Percentiles rank a stretch among this genome's conserved stretches.
Conservation (phyloP, 345 rosid species). For the Populus ilicifolia region DNA sequence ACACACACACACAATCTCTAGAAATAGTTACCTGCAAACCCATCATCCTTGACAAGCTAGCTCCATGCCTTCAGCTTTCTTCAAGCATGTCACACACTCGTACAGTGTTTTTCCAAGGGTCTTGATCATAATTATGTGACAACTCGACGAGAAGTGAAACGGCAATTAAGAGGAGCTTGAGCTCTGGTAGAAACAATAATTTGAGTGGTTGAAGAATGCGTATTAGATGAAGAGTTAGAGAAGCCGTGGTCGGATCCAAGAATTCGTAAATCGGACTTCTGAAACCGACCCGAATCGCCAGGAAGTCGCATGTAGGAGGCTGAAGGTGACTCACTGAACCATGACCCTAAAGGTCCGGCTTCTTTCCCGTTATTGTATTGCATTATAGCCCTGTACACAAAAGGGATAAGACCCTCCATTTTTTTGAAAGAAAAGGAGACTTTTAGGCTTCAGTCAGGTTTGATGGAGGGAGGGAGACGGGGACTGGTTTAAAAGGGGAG, state of each 20-base stretch:
- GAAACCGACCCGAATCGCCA: constrained; percentile 79
- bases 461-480: background rate
- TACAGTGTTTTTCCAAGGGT: background rate
- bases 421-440: constrained; percentile 8
- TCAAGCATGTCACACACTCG: constrained; percentile 14
- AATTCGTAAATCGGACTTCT: constrained; percentile 40
- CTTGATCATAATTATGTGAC: constrained; percentile 27
- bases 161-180: constrained; percentile 50
- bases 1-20: background rate
- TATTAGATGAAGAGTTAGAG: constrained; percentile 24
- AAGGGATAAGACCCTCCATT: constrained; percentile 62
- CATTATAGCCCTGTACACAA: constrained; percentile 27
- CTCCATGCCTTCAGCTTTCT: constrained; percentile 39
- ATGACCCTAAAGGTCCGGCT: constrained; percentile 28
- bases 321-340: constrained; percentile 60
- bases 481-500: constrained; percentile 29
- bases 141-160: constrained; percentile 46
- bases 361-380: constrained; percentile 54
- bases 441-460: background rate
- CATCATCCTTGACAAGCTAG: background rate
- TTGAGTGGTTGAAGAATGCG: constrained; percentile 25
- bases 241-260: constrained; percentile 41
- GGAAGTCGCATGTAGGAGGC: constrained; percentile 79
- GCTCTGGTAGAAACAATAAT: constrained; percentile 47
- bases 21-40: background rate